Conservation (phyloP, 257 asterid genomes). For the Jasminum sambac region DNA sequence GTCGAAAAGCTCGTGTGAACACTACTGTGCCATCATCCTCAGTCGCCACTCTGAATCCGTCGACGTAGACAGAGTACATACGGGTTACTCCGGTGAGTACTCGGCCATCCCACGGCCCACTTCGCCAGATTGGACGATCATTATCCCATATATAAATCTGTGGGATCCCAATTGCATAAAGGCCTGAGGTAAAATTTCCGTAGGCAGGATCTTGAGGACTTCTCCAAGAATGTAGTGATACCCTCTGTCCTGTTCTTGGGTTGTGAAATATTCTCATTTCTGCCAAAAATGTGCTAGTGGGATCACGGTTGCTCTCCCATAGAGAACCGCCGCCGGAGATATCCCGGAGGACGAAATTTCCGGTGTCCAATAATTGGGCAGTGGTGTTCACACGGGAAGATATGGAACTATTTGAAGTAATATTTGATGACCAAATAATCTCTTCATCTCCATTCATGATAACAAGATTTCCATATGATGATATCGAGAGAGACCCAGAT, state of each 20-base stretch:
- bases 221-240: constrained; percentile 42
- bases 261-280: constrained; percentile 38
- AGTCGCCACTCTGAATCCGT: constrained; percentile 11
- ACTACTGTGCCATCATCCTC: constrained; percentile 19
- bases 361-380: constrained; percentile 46
- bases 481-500: constrained; percentile 35
- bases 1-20: constrained; percentile 6
- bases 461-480: constrained; percentile 43
- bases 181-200: constrained; percentile 41
- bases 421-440: constrained; percentile 47
- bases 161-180: constrained; percentile 23
- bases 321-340: constrained; percentile 16
- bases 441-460: constrained; percentile 31
- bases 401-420: constrained; percentile 7
- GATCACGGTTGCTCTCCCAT: constrained; percentile 57
- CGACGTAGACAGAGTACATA: background rate
- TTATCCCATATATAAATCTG: constrained; percentile 39
- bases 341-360: constrained; percentile 47
- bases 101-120: constrained; percentile 38
- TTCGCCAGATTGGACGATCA: constrained; percentile 38
- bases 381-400: constrained; percentile 20
- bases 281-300: constrained; percentile 37
- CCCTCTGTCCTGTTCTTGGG: constrained; percentile 27
- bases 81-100: constrained; percentile 20
- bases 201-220: constrained; percentile 40